Evolutionary conservation across 148 eudicot species (phyloP), one percentile per base, ranked within the genome.

Genomic region (Fagopyrum homotropicum): DNA sequence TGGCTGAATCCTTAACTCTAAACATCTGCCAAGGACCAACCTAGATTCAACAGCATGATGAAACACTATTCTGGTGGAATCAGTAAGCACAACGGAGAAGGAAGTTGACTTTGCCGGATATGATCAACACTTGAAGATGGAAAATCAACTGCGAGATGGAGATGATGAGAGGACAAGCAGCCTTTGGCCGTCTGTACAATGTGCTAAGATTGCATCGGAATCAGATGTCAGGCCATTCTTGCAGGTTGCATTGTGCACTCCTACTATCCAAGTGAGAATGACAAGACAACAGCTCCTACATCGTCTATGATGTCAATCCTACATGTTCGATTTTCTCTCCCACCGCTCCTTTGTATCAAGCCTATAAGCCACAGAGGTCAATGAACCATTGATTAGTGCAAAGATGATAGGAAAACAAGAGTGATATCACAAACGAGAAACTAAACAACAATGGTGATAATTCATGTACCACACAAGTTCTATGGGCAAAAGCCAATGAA

Each of bases 321-420:
- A 72, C 74, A 72, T 72, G 55, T 72, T 72, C 2, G 74, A 46
- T 72, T 72, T 72, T 72, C 74, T 72, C 43, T 72, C 74, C 74
- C 74, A 72, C 3, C 74, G 51, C 19, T 72, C 55, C 55, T 72
- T 72, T 5, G 74, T 26, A 46, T 72, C 74, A 49, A 72, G 55
- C 74, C 74, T 72, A 49, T 40, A 45, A 43, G 5, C 40, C 12
- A 70, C 5, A 45, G 35, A 16, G 73, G 4, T 11, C 46, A 35
- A 35, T 4, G 14, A 14, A 66, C 17, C 46, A 66, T 35, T 35
- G 8, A 64, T 63, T 30, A 64, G 69, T 64, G 69, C 29, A 69
- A 35, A 11, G 10, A 8, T 2, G n/a, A 9, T 0, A 11, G 5
- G 4, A 4, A 69, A 40, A 69, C 11, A 45, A 9, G n/a, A 1